A percentile compares a stretch with the other conserved stretches of the same genome.
phyloP scores from a whole-genome alignment of 164 flowering plant species.

The Tetracentron sinense region DNA sequence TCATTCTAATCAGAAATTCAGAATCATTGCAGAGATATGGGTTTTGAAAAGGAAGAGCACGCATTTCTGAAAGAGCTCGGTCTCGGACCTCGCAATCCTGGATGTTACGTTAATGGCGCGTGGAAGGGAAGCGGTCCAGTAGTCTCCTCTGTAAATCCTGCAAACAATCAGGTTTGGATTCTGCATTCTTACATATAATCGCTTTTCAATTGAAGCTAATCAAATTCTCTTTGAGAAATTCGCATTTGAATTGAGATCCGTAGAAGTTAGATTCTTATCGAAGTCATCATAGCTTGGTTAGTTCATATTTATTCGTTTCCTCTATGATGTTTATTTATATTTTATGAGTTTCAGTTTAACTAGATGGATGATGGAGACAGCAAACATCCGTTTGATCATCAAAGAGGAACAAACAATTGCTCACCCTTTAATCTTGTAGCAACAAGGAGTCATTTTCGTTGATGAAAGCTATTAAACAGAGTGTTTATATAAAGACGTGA shows the following conservation, averaged over 20 bases:
- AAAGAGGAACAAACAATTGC: too few relatives aligned
- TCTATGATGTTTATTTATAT: too few relatives aligned
- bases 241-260: background rate
- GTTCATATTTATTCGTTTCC: too few relatives aligned
- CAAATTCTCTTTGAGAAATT: background rate
- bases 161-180: constrained; percentile 64
- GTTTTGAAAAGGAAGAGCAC: constrained; percentile 59
- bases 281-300: too few relatives aligned
- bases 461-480: too few relatives aligned
- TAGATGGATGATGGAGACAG: too few relatives aligned
- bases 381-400: too few relatives aligned
- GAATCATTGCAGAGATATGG: constrained; percentile 41
- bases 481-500: too few relatives aligned
- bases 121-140: constrained; percentile 80
- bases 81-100: constrained; percentile 55
- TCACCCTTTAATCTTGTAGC: too few relatives aligned
- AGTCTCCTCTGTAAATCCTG: constrained; percentile 63
- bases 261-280: too few relatives aligned
- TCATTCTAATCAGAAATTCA: background rate
- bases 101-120: constrained; percentile 57
- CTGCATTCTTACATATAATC: background rate
- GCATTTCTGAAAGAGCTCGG: constrained; percentile 75
- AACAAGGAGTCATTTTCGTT: too few relatives aligned
- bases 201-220: background rate
- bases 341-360: too few relatives aligned